Conservation (phyloP, 148 eudicot genomes). For the Camellia lanceoleosa region DNA sequence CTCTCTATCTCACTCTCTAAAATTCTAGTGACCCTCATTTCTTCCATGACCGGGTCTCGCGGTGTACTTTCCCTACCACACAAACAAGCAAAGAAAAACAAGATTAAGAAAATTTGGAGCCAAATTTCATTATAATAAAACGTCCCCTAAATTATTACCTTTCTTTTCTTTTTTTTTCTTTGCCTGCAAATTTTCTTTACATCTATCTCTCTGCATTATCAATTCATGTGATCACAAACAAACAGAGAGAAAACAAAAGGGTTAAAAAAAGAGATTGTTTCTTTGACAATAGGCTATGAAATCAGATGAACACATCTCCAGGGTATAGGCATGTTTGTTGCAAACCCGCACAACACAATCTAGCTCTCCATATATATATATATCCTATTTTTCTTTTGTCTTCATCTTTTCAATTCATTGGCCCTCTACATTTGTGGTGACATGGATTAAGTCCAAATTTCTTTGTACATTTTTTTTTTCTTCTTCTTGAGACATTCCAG, state of each 20-base stretch:
- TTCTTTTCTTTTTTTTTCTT: background rate
- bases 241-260: background rate
- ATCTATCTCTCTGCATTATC: background rate
- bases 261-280: conserved; percentile 6
- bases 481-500: background rate
- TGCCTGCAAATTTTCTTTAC: conserved; percentile 14
- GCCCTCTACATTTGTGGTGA: background rate
- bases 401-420: background rate
- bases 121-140: background rate
- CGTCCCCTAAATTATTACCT: conserved; percentile 1
- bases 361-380: background rate
- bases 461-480: background rate
- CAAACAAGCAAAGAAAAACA: conserved; percentile 16
- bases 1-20: conserved; percentile 14
- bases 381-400: background rate
- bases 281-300: conserved; percentile 13
- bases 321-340: conserved; percentile 1
- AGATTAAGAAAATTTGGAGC: background rate
- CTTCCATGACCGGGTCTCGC: conserved; percentile 41
- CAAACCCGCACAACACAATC: background rate
- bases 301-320: conserved; percentile 12
- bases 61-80: conserved; percentile 32
- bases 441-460: background rate
- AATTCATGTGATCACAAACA: background rate
- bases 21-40: conserved; percentile 47